phyloP scores from a whole-genome alignment of 139 green algal species.

The Closterium sp. region DNA sequence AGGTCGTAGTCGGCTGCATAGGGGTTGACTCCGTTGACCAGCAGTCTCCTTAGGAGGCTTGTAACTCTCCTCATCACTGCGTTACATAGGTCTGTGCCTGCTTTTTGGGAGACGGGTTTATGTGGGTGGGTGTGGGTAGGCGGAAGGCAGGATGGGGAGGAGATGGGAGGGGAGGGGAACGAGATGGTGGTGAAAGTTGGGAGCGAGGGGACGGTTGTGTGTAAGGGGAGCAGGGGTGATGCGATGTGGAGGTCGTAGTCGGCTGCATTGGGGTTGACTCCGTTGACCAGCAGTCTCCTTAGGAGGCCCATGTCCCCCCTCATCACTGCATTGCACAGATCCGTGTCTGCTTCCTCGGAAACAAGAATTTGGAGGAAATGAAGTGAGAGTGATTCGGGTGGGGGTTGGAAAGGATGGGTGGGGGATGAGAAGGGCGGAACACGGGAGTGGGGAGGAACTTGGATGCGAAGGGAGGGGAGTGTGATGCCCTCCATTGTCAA shows the following conservation, averaged over 20 bases:
- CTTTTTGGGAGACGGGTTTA: not conserved
- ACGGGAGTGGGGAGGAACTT: slow-evolving; percentile 47
- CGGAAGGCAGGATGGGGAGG: too few species aligned
- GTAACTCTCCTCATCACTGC: slow-evolving; percentile 22
- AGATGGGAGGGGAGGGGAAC: slow-evolving; percentile 43
- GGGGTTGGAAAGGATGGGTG: not conserved
- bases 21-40: slow-evolving; percentile 54
- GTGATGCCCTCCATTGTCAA: too few species aligned
- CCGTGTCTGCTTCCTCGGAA: slow-evolving; percentile 9
- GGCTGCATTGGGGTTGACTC: slow-evolving; percentile 48
- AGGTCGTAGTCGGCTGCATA: slow-evolving; percentile 58
- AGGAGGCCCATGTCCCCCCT: slow-evolving; percentile 22
- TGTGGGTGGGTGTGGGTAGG: not conserved
- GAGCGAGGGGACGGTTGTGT: too few species aligned
- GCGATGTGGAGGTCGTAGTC: slow-evolving; percentile 64
- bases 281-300: slow-evolving; percentile 47
- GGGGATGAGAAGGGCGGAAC: slow-evolving; percentile 57
- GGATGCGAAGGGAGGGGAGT: too few species aligned
- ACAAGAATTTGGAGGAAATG: slow-evolving; percentile 21
- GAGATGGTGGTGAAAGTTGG: not conserved
- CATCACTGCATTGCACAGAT: slow-evolving; percentile 34
- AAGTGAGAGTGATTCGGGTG: not conserved
- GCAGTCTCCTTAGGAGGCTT: slow-evolving; percentile 25
- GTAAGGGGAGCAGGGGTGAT: not conserved
- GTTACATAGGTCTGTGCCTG: slow-evolving; percentile 32